Conservation (phyloP, 2,329 filamentous ascomycete genomes). For the Claviceps monticola region DNA sequence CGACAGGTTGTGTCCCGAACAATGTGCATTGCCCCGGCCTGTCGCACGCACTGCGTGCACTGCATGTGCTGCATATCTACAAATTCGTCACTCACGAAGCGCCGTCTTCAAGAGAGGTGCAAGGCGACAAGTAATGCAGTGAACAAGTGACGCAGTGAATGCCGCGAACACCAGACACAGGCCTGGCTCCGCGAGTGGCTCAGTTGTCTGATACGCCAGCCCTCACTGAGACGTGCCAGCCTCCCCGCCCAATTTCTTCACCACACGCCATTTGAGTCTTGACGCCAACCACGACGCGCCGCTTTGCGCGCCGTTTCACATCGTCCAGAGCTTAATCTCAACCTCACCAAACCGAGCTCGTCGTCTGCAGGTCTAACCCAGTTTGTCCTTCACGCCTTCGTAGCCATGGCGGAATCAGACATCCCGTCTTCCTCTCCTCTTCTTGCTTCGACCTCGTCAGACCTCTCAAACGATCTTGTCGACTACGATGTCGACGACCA, state of each 20-base stretch:
- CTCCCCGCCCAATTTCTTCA: background rate
- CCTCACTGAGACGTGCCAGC: background rate
- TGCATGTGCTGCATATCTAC: background rate
- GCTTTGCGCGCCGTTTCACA: background rate
- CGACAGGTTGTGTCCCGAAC: background rate
- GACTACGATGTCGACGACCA: slow-evolving; percentile 13
- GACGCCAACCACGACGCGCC: background rate
- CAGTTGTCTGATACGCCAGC: background rate
- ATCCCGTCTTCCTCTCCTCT: background rate
- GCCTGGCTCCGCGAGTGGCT: background rate
- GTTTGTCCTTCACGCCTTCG: background rate
- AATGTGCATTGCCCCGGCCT: background rate
- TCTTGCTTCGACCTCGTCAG: background rate
- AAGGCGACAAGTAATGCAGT: background rate
- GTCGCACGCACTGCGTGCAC: background rate
- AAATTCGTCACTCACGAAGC: background rate
- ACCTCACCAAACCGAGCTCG: background rate
- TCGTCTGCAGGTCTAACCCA: background rate
- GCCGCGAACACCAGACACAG: no score
- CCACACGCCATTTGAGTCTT: background rate
- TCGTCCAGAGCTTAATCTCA: background rate
- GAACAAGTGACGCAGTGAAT: background rate
- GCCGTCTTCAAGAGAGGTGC: background rate
- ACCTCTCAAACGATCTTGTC: slow-evolving; percentile 14
- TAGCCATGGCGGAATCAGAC: slow-evolving; percentile 7